Base-by-base conservation (phyloP, 2,329 filamentous ascomycete genomes). In the Ceratocystis smalleyi region DNA sequence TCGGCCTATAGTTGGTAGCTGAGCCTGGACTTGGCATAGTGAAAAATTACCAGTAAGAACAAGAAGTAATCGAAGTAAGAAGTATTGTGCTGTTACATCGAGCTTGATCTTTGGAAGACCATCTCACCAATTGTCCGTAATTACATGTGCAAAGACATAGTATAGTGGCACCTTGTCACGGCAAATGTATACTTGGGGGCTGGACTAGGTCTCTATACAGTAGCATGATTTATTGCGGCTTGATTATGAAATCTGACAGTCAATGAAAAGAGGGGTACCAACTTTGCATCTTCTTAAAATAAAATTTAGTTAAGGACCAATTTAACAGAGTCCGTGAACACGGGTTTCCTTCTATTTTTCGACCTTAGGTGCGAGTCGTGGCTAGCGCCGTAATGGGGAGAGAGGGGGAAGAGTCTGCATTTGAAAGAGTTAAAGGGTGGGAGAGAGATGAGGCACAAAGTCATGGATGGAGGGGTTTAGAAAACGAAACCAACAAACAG, bases 251-350 rank as follows among this genome's bases (percentile, higher is more conserved):
- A n/a, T 22, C 12, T 51, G 35, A 40, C 3, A 19, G 54, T 15
- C 17, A 57, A 2, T n/a, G n/a, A n/a, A n/a, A n/a, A n/a, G n/a
- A n/a, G n/a, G n/a, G n/a, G n/a, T n/a, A n/a, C n/a, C n/a, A n/a
- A n/a, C n/a, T n/a, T n/a, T n/a, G n/a, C n/a, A n/a, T n/a, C n/a
- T n/a, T n/a, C n/a, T n/a, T n/a, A n/a, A n/a, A n/a, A n/a, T n/a
- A n/a, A n/a, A n/a, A n/a, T n/a, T n/a, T n/a, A n/a, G n/a, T n/a
- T n/a, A n/a, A n/a, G n/a, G n/a, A n/a, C n/a, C n/a, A n/a, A n/a
- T n/a, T n/a, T n/a, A n/a, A n/a, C n/a, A n/a, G 54, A 57, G 54
- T 57, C 54, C 54, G 27, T 35, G 54, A 57, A 24, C 27, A 57
- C 12, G 54, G 12, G n/a, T 7, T 57, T 19, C n/a, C 10, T 51